These are phyloP conservation scores for Trypanosoma brucei DNA, from an alignment of 208 protist genomes.

Conservation along the genomic window DNA sequence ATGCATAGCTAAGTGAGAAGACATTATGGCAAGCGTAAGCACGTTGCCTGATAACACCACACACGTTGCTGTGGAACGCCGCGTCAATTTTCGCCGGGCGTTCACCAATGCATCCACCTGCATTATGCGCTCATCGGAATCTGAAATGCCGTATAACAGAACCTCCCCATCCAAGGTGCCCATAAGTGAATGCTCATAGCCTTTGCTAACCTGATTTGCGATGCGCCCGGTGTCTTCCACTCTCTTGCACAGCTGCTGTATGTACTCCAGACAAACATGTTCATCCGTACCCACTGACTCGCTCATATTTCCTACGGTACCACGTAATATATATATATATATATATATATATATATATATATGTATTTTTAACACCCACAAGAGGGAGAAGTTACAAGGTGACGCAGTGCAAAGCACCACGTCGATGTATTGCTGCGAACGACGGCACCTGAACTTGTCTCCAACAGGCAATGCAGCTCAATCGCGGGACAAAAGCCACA, in stretches of 20 bases:
- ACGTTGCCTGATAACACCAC: conserved; percentile 79
- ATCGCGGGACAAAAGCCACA: no score
- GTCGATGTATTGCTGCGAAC: no score
- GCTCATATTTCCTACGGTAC: no score
- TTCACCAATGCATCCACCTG: conserved; percentile 59
- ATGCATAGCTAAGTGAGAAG: conserved; percentile 79
- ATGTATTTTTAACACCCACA: no score
- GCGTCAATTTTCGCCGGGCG: conserved; percentile 46
- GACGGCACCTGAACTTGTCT: no score
- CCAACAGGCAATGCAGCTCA: no score
- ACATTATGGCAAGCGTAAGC: conserved; percentile 69
- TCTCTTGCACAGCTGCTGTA: not conserved
- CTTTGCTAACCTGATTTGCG: not conserved
- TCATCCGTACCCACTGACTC: no score
- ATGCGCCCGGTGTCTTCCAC: not conserved
- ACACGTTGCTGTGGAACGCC: conserved; percentile 42
- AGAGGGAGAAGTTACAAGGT: no score
- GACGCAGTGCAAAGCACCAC: no score
- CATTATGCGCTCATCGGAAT: conserved; percentile 15
- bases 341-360: no score
- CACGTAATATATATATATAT: no score
- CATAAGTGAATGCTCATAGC: conserved; percentile 6
- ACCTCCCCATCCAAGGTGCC: not conserved
- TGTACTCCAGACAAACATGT: no score
- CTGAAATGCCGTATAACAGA: conserved; percentile 9